A percentile compares a stretch with the other conserved stretches of the same genome.
Conservation (phyloP, 306 rosid genomes). For the Vigna mungo region DNA sequence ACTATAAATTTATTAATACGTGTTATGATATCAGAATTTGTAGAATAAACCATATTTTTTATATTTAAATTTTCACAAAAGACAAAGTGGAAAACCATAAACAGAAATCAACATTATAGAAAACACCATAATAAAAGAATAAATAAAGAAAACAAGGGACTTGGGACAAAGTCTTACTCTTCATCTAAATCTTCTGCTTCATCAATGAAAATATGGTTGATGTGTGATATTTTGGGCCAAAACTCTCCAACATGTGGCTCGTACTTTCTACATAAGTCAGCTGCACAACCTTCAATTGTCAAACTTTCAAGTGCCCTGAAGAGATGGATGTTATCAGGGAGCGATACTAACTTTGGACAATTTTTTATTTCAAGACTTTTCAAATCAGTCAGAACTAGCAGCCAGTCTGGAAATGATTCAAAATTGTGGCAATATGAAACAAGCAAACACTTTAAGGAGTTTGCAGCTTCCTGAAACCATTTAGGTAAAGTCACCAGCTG, state of each 20-base stretch:
- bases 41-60: no score
- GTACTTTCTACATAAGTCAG: not conserved
- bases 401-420: not conserved
- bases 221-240: conserved; percentile 17
- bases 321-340: not conserved
- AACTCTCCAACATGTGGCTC: not conserved
- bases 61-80: no score
- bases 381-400: not conserved
- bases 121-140: no score
- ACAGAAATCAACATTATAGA: no score
- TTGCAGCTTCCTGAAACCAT: not conserved
- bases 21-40: no score
- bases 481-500: not conserved
- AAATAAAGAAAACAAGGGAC: no score
- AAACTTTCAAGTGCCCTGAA: not conserved
- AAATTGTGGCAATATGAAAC: not conserved
- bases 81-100: no score
- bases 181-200: no score
- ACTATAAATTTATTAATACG: no score
- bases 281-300: not conserved
- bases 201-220: not conserved
- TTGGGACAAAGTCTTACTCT: no score
- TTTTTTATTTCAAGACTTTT: rapidly evolving
- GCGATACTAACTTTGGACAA: not conserved
- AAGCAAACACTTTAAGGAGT: not conserved